Percentiles rank a stretch among this genome's conserved stretches.
phyloP scores from a whole-genome alignment of 192 early-diverging fungal genomes.

The Linnemannia exigua region DNA sequence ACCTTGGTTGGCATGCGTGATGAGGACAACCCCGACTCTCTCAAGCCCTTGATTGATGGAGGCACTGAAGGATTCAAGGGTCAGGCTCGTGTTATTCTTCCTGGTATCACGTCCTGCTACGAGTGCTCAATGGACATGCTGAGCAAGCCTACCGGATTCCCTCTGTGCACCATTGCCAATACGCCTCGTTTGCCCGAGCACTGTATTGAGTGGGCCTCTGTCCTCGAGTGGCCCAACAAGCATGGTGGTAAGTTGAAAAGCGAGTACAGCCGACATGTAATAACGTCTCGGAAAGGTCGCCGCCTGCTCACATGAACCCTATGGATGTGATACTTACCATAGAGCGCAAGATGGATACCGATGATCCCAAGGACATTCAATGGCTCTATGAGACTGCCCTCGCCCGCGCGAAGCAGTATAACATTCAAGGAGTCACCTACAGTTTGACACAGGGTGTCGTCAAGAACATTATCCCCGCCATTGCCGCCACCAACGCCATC shows the following conservation, averaged over 20 bases:
- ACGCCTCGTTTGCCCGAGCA: slow-evolving; percentile 98
- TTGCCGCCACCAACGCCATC: slow-evolving; percentile 92
- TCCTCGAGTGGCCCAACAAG: slow-evolving; percentile 91
- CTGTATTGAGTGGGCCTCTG: slow-evolving; percentile 97
- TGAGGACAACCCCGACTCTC: slow-evolving; percentile 75
- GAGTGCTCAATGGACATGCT: slow-evolving; percentile 97
- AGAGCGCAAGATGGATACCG: slow-evolving; percentile 81
- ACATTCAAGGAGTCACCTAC: slow-evolving; percentile 91
- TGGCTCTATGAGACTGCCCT: slow-evolving; percentile 81
- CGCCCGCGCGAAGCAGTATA: slow-evolving; percentile 81
- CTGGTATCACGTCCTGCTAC: slow-evolving; percentile 89
- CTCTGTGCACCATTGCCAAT: slow-evolving; percentile 99
- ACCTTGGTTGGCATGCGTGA: slow-evolving; percentile 85
- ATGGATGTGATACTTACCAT: not conserved
- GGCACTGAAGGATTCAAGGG: slow-evolving; percentile 98
- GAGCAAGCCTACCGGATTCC: slow-evolving; percentile 89
- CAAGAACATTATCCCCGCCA: slow-evolving; percentile 98
- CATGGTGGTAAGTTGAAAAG: slow-evolving; percentile 70
- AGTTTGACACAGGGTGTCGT: slow-evolving; percentile 96
- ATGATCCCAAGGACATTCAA: slow-evolving; percentile 81
- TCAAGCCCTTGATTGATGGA: slow-evolving; percentile 95
- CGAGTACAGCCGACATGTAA: not conserved
- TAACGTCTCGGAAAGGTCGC: not conserved
- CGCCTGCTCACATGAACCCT: not conserved
- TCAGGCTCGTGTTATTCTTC: slow-evolving; percentile 93